Conservation (phyloP, 106 monocot genomes). For the Dioscorea dumetorum region DNA sequence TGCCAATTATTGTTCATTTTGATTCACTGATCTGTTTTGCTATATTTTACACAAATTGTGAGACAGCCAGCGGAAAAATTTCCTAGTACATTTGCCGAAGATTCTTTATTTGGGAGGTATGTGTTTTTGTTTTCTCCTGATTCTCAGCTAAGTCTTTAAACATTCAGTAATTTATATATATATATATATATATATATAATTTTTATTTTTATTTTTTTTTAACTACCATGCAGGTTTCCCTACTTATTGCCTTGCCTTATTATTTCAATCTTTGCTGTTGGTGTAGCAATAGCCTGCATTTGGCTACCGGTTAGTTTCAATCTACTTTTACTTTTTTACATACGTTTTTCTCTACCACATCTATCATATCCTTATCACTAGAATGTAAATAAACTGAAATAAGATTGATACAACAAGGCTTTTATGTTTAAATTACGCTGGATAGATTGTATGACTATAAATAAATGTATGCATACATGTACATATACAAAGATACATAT, state of each 20-base stretch:
- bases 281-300: conserved; percentile 27
- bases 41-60: not conserved
- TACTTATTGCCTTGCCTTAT: conserved; percentile 51
- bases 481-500: too few relatives aligned
- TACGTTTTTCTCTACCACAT: too few relatives aligned
- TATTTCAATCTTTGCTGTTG: conserved; percentile 44
- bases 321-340: too few relatives aligned
- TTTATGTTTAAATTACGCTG: too few relatives aligned
- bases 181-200: too few relatives aligned
- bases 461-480: too few relatives aligned
- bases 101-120: conserved; percentile 73
- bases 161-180: not conserved
- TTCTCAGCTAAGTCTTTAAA: not conserved
- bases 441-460: too few relatives aligned
- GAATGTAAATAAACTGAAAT: too few relatives aligned
- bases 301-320: conserved; percentile 43
- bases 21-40: not conserved
- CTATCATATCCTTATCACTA: too few relatives aligned
- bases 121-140: not conserved
- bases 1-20: not conserved
- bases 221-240: conserved; percentile 44
- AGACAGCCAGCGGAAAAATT: conserved; percentile 76
- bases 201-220: not conserved
- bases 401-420: too few relatives aligned
- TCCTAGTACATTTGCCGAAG: conserved; percentile 49